Percentiles rank a stretch among this genome's conserved stretches.
Conservation (phyloP, 1,139 yeast genomes). For the Lodderomyces pseudojiufengensis region DNA sequence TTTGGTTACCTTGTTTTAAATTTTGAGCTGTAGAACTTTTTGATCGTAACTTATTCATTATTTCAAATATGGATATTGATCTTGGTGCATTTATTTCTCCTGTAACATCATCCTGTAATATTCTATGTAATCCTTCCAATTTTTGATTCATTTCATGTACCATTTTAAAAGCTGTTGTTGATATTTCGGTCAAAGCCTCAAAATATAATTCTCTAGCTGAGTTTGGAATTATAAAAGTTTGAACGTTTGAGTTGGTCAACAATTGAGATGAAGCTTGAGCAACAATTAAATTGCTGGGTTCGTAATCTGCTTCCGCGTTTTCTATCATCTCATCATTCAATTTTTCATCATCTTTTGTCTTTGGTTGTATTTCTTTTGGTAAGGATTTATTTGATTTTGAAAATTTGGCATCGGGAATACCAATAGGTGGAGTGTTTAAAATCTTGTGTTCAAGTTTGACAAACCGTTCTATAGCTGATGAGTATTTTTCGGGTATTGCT, state of each 20-base stretch:
- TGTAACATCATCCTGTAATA: constrained; percentile 47
- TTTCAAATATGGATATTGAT: constrained; percentile 47
- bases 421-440: constrained; percentile 37
- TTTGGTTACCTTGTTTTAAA: not conserved
- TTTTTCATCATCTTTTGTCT: constrained; percentile 1
- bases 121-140: constrained; percentile 53
- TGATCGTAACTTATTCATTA: constrained; percentile 26
- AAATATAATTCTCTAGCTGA: constrained; percentile 33
- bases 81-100: constrained; percentile 39
- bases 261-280: constrained; percentile 39
- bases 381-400: constrained; percentile 23
- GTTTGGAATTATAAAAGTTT: constrained; percentile 36
- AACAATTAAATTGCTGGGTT: constrained; percentile 30
- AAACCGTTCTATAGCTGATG: constrained; percentile 20
- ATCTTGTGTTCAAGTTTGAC: constrained; percentile 33
- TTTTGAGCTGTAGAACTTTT: not conserved
- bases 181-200: constrained; percentile 24
- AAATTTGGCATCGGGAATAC: constrained; percentile 33
- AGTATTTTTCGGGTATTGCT: constrained; percentile 37
- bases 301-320: constrained; percentile 6
- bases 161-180: constrained; percentile 31
- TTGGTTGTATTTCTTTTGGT: constrained; percentile 20
- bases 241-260: constrained; percentile 33
- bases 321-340: constrained; percentile 1
- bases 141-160: constrained; percentile 33